Base-by-base conservation (phyloP, 2,329 filamentous ascomycete genomes). In the Paracorniculantispora psalliotae region DNA sequence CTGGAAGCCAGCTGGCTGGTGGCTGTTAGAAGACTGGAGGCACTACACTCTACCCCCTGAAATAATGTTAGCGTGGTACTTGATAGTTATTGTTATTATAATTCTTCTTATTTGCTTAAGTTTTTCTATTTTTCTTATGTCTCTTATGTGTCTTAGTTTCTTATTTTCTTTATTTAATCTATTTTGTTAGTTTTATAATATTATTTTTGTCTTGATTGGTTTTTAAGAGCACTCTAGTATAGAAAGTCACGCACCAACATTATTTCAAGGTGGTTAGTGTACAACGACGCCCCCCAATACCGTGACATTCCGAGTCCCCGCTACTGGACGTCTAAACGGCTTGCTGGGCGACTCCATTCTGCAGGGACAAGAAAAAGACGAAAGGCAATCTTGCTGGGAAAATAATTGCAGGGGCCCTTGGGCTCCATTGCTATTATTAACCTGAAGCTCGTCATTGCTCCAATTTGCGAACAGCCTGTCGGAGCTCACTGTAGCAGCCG, bases 341-440 rank as follows among this genome's bases (percentile, higher is more conserved):
- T 55, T 19, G 7, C 17, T 26, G 41, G 51, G 41, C 33, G 44
- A 15, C 44, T 49, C 54, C 54, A 37, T 48, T 39, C 33, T 48
- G 21, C 30, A 23, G 41, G 46, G 12, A n/a, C n/a, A n/a, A n/a
- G n/a, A 49, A 30, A 39, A 37, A 28, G 19, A 43, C 10, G 43
- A 43, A 30, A 25, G 35, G 25, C 54, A 35, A 49, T 35, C 28
- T 25, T 25, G 23, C 25, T 30, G 33, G 23, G 23, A 37, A 23
- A 21, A 35, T 19, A 25, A n/a, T 56, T 46, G 41, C 52, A 25
- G 43, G 43, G 30, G 21, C 43, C 8, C 23, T 21, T 26, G 2
- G 54, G 13, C 25, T 49, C 46, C 46, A 23, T 41, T 50, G 44
- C 54, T 57, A 57, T 57, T 57, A 50, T 49, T 35, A 50, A 57